Conservation (phyloP, 2,329 filamentous ascomycete species). For the Sclerotinia minor region DNA sequence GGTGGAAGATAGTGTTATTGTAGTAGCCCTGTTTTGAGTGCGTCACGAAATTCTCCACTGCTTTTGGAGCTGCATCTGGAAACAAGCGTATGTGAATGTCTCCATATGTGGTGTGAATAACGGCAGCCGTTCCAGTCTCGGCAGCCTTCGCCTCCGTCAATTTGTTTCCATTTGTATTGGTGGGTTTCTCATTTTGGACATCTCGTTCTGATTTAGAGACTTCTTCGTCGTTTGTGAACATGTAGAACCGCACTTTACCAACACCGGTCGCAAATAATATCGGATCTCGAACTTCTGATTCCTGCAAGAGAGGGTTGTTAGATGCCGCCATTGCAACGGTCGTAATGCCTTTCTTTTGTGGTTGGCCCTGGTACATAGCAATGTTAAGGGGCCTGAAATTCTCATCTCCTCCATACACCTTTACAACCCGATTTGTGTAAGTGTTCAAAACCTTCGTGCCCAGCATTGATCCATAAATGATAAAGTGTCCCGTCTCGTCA, state of each 20-base stretch:
- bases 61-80: conserved; percentile 87
- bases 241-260: conserved; percentile 91
- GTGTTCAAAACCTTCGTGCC: conserved; percentile 97
- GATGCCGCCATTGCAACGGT: conserved; percentile 98
- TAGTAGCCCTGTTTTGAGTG: conserved; percentile 91
- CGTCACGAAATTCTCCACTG: conserved; percentile 96
- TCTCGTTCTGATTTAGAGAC: conserved; percentile 83
- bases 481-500: conserved; percentile 93
- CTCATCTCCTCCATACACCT: conserved; percentile 88
- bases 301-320: conserved; percentile 86
- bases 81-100: conserved; percentile 94
- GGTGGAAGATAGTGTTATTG: conserved; percentile 96
- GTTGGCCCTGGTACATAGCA: conserved; percentile 89
- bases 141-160: conserved; percentile 59
- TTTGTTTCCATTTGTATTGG: conserved; percentile 58
- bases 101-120: conserved; percentile 89
- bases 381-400: conserved; percentile 81
- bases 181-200: conserved; percentile 91
- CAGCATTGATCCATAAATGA: conserved; percentile 88
- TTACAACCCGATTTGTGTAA: conserved; percentile 87
- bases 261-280: conserved; percentile 83
- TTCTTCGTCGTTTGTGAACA: conserved; percentile 91
- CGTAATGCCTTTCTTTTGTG: conserved; percentile 88
- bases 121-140: conserved; percentile 75
- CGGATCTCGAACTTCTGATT: conserved; percentile 87